Base-by-base conservation (phyloP, 805 yeast species). In the Lipomyces mesembrius region DNA sequence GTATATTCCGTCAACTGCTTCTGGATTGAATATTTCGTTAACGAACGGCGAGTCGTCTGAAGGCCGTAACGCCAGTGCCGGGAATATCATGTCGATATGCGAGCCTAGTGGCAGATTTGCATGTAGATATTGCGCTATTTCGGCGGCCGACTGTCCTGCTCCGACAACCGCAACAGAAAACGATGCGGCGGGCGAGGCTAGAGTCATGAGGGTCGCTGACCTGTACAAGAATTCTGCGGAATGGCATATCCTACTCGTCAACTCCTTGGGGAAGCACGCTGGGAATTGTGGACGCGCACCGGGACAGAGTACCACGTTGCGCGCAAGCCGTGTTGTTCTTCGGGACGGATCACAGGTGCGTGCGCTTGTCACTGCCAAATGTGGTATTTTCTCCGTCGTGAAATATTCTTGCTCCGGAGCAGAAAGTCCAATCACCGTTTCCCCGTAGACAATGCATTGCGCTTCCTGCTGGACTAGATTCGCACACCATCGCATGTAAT, bases 21-120 rank as follows among this genome's bases (percentile, higher is more conserved):
- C 70, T 5, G 75, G 75, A 57, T 73, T 72, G 61, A 73, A 73
- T n/a, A 73, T 63, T 59, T 74, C 75, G 55, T 73, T 73, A 8
- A 73, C 75, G 62, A 73, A 73, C n/a, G 75, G 75, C 22, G 74
- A 66, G 43, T 74, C 75, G 49, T 73, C 75, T 11, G 75, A 60
- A 20, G 75, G 75, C 17, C 66, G 60, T 35, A 72, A 59, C 11
- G 75, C 74, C 8, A 63, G 67, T 12, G 62, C 46, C 12, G 73
- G 59, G 37, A 72, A 67, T 12, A 69, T 61, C 63, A 73, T 57
- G 46, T 73, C 71, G 9, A 73, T 58, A 20, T 46, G 43, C 4
- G 55, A 39, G 27, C 61, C 32, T 5, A 37, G 29, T 2, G 72
- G 72, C 25, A 67, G 35, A 11, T n/a, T 46, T 5, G 56, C 12